phyloP scores from a whole-genome alignment of 1,284 basidiomycete species.

The Pseudozyma thailandica region DNA sequence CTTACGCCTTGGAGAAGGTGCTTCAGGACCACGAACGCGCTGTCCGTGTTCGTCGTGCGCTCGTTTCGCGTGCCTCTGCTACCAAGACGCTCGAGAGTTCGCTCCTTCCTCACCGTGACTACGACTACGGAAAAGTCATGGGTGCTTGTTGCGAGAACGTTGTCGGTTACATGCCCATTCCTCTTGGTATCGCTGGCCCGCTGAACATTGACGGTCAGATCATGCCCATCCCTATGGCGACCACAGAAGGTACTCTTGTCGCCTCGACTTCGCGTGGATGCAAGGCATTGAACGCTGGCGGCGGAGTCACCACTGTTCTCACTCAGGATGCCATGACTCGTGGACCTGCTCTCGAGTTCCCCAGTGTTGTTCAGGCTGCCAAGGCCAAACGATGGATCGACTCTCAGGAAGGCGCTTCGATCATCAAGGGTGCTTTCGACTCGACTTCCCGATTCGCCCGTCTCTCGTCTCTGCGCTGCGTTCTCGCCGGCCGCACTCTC shows the following conservation, averaged over 20 bases:
- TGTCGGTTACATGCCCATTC: constrained; percentile 94
- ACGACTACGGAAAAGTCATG: constrained; percentile 93
- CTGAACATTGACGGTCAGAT: constrained; percentile 87
- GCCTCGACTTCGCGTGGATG: constrained; percentile 96
- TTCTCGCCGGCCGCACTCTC: constrained; percentile 73
- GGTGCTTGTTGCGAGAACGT: constrained; percentile 99
- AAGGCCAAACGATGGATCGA: constrained; percentile 90
- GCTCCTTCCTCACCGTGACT: constrained; percentile 83
- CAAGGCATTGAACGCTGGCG: constrained; percentile 95
- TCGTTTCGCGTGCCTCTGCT: constrained; percentile 87
- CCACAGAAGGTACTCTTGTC: constrained; percentile 96
- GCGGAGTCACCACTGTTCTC: constrained; percentile 93
- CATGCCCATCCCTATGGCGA: constrained; percentile 97
- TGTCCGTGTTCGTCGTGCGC: constrained; percentile 84
- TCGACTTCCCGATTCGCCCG: constrained; percentile 74
- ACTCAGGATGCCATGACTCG: constrained; percentile 97
- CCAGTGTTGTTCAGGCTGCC: constrained; percentile 80
- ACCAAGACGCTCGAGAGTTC: constrained; percentile 88
- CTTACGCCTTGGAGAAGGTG: constrained; percentile 93
- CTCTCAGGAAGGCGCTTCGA: constrained; percentile 80
- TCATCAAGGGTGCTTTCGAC: constrained; percentile 88
- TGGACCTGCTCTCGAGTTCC: constrained; percentile 97
- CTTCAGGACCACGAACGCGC: constrained; percentile 87
- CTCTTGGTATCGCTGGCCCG: constrained; percentile 95
- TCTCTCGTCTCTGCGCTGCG: constrained; percentile 62